phyloP scores from a whole-genome alignment of 2,329 filamentous ascomycete species.

The Scedosporium boydii region DNA sequence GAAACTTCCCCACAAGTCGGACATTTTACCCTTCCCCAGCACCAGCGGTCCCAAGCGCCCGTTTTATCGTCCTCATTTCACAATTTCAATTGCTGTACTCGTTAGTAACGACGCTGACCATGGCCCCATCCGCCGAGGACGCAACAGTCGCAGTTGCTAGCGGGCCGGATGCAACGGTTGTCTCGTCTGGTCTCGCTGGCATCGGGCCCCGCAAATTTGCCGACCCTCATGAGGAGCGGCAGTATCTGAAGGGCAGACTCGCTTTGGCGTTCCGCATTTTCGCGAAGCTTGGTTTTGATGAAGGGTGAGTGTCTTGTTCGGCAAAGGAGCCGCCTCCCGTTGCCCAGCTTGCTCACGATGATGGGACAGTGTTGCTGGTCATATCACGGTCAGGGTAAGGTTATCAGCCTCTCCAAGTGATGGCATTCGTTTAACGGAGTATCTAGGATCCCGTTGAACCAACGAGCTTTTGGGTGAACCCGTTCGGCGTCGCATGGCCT shows the following conservation, averaged over 20 bases:
- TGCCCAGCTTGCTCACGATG: no score
- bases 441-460: constrained; percentile 48
- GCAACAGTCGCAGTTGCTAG: neutral
- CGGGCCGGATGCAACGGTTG: neutral
- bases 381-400: neutral
- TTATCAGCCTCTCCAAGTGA: neutral
- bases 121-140: no score
- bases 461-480: constrained; percentile 57
- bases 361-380: neutral
- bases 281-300: constrained; percentile 46
- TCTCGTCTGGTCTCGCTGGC: neutral
- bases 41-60: no score
- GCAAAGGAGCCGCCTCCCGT: no score
- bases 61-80: no score
- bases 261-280: constrained; percentile 49
- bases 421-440: constrained; percentile 45
- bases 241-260: constrained; percentile 44
- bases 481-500: constrained; percentile 53
- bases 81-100: no score
- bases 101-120: no score
- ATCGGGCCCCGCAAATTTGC: constrained; percentile 12
- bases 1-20: no score
- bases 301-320: constrained; percentile 46
- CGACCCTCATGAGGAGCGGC: constrained; percentile 29
- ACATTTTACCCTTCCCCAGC: no score